These are phyloP conservation scores for Hypholoma fasciculare DNA, from an alignment of 768 basidiomycete genomes.

Conservation along the genomic window DNA sequence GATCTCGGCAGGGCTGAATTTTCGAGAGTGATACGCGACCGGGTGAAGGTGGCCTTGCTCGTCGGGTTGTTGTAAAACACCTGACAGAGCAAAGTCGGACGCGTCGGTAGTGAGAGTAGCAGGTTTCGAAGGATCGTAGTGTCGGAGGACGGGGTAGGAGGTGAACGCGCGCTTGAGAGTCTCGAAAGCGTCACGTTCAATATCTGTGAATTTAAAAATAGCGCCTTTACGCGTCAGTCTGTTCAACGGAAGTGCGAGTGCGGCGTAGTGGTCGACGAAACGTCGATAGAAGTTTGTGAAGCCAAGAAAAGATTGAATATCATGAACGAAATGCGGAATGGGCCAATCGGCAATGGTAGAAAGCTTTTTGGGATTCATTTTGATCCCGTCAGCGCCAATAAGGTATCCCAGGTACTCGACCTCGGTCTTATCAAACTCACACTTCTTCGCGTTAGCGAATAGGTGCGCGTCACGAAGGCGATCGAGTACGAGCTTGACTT, in stretches of 20 bases:
- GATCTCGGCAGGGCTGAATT: conserved; percentile 30
- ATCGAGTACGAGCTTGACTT: conserved; percentile 33
- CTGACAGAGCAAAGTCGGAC: conserved; percentile 33
- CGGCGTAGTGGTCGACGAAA: conserved; percentile 37
- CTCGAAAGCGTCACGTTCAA: conserved; percentile 21
- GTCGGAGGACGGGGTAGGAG: conserved; percentile 29
- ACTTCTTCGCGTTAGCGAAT: conserved; percentile 33
- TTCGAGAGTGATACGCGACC: conserved; percentile 37
- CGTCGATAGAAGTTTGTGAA: conserved; percentile 45
- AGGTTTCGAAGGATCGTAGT: conserved; percentile 28
- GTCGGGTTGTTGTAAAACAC: conserved; percentile 30
- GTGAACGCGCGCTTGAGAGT: conserved; percentile 26
- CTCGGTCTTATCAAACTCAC: conserved; percentile 31
- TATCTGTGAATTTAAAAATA: conserved; percentile 10
- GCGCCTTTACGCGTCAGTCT: conserved; percentile 16
- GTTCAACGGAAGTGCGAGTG: conserved; percentile 26
- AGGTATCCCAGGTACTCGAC: conserved; percentile 43
- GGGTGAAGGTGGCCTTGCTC: conserved; percentile 32
- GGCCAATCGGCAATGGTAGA: conserved; percentile 38
- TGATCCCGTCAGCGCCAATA: conserved; percentile 19
- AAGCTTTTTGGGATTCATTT: conserved; percentile 41
- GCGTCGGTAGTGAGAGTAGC: conserved; percentile 30
- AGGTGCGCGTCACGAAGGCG: conserved; percentile 25
- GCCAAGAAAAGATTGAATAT: conserved; percentile 40
- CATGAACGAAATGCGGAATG: conserved; percentile 19